Conservation (phyloP, 164 flowering plant genomes). For the Piper betle region DNA sequence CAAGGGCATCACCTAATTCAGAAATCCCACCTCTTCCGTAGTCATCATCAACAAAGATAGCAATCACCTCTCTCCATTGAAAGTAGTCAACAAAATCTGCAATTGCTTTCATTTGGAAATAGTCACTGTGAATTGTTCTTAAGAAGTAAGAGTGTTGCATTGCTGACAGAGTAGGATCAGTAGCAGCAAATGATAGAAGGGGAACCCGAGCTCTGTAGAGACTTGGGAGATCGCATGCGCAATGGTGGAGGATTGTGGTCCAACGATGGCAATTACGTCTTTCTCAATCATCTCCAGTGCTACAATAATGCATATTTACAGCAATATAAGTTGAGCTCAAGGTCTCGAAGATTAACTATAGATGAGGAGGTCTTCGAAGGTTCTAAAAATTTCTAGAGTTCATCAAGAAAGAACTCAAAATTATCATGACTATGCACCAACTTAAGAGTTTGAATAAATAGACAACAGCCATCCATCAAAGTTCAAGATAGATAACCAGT, state of each 20-base stretch:
- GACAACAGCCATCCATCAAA: neutral
- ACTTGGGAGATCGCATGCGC: conserved; percentile 75
- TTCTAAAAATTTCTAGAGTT: no score
- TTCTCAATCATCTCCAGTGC: conserved; percentile 69
- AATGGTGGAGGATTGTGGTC: conserved; percentile 84
- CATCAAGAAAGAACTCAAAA: no score
- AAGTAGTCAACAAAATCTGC: conserved; percentile 50
- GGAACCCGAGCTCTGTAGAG: conserved; percentile 73
- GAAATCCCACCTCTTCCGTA: conserved; percentile 73
- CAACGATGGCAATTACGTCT: conserved; percentile 65
- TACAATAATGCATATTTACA: conserved; percentile 14
- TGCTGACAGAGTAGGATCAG: conserved; percentile 78
- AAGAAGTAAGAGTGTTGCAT: conserved; percentile 68
- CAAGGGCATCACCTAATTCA: conserved; percentile 63
- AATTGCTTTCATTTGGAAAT: conserved; percentile 69
- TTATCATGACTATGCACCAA: no score
- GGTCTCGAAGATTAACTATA: neutral
- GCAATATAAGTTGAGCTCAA: neutral
- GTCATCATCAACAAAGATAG: conserved; percentile 81
- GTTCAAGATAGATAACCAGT: neutral
- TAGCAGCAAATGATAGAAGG: conserved; percentile 70
- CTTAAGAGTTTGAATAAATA: neutral
- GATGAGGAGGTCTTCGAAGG: neutral
- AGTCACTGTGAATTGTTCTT: conserved; percentile 68
- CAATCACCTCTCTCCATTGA: conserved; percentile 78